Evolutionary conservation across 306 rosid genomes (phyloP).

Genomic region (Pueraria montana): DNA sequence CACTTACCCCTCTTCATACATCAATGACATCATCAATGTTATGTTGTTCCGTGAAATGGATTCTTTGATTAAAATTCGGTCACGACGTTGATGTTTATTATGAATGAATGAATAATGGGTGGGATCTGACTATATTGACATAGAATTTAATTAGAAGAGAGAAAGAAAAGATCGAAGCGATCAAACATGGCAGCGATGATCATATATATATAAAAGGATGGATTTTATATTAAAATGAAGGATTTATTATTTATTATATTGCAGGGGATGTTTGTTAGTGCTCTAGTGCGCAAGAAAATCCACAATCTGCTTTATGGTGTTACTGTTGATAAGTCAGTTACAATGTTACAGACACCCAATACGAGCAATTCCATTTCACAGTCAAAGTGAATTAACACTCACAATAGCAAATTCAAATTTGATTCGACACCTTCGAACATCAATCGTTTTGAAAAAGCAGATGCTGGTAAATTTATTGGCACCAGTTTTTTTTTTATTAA

Average conservation of each 20-base stretch:
- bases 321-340: slow-evolving; percentile 74
- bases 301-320: slow-evolving; percentile 48
- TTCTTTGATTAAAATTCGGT: slow-evolving; percentile 45
- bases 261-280: slow-evolving; percentile 44
- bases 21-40: slow-evolving; percentile 29
- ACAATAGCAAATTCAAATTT: not conserved
- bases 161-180: slow-evolving; percentile 42
- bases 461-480: not conserved
- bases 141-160: slow-evolving; percentile 29
- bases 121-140: slow-evolving; percentile 78
- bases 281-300: slow-evolving; percentile 60
- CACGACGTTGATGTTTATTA: slow-evolving; percentile 51
- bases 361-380: slow-evolving; percentile 82
- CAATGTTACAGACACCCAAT: slow-evolving; percentile 49
- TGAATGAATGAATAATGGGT: slow-evolving; percentile 16
- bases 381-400: slow-evolving; percentile 44
- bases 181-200: slow-evolving; percentile 47
- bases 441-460: not conserved
- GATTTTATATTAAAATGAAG: slow-evolving; percentile 1
- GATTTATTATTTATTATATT: slow-evolving; percentile 10
- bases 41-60: slow-evolving; percentile 42
- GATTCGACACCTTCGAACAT: not conserved
- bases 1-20: slow-evolving; percentile 17
- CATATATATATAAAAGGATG: slow-evolving; percentile 44
- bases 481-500: not conserved